Conservation (phyloP, 176 grass and related monocot species). For the Bonia amplexicaulis region DNA sequence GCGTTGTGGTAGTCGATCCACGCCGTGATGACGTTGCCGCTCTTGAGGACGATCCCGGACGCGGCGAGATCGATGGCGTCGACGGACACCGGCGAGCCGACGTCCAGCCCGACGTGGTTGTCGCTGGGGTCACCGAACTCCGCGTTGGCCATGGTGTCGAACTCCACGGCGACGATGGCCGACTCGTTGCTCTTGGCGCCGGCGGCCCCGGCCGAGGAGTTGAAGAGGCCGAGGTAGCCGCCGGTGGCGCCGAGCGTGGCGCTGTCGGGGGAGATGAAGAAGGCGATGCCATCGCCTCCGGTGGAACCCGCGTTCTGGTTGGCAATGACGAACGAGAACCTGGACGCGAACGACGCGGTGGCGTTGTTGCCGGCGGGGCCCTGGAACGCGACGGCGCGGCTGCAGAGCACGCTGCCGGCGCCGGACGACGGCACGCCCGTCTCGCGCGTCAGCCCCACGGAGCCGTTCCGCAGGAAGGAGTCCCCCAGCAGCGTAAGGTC, state of each 20-base stretch:
- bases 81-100: conserved; percentile 42
- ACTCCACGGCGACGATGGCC: conserved; percentile 55
- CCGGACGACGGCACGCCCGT: conserved; percentile 73
- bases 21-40: conserved; percentile 58
- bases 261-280: conserved; percentile 66
- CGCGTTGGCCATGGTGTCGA: conserved; percentile 58
- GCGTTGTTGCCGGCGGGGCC: background rate
- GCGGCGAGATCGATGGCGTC: conserved; percentile 41
- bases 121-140: conserved; percentile 55
- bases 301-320: conserved; percentile 43
- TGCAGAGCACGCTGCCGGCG: conserved; percentile 70
- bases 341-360: conserved; percentile 59
- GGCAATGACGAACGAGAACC: conserved; percentile 70
- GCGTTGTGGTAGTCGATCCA: conserved; percentile 69
- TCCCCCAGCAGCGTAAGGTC: conserved; percentile 81
- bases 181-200: background rate
- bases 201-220: background rate
- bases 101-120: conserved; percentile 80
- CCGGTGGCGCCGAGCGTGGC: conserved; percentile 57
- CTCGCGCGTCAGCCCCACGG: conserved; percentile 71
- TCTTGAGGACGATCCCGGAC: conserved; percentile 46
- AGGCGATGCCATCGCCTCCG: conserved; percentile 77
- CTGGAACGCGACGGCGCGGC: conserved; percentile 48
- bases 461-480: conserved; percentile 72
- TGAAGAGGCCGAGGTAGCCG: conserved; percentile 84